These are phyloP conservation scores for Pythium apleroticum DNA, from an alignment of 352 stramenopile species.

Conservation along the genomic window DNA sequence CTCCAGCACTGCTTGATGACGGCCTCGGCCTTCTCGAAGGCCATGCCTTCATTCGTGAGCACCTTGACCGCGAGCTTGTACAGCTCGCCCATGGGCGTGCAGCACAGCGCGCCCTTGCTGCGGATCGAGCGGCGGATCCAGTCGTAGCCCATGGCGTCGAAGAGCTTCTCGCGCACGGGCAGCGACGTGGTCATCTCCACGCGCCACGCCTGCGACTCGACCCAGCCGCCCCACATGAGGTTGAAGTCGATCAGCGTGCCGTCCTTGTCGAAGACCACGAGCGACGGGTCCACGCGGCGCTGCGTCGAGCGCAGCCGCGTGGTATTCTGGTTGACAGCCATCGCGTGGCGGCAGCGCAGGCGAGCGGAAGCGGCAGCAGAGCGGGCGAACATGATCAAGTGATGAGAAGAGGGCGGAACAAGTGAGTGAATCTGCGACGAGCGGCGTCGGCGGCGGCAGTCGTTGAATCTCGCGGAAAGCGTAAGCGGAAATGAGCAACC, in stretches of 20 bases:
- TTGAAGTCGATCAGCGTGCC: slow-evolving; percentile 91
- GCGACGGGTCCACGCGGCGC: slow-evolving; percentile 40
- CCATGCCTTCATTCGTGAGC: slow-evolving; percentile 73
- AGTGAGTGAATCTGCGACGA: slow-evolving; percentile 8
- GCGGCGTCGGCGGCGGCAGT: not conserved
- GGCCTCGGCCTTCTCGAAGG: slow-evolving; percentile 48
- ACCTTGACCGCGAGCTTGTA: slow-evolving; percentile 82
- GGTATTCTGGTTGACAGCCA: not conserved
- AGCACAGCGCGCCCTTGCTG: slow-evolving; percentile 81
- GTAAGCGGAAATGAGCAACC: not conserved
- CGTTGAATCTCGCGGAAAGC: not conserved
- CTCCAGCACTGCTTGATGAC: slow-evolving; percentile 81
- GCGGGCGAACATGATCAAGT: not conserved
- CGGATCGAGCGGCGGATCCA: slow-evolving; percentile 80
- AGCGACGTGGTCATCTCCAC: slow-evolving; percentile 83
- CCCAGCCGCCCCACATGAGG: slow-evolving; percentile 88
- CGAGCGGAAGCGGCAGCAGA: not conserved
- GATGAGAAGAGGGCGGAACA: not conserved
- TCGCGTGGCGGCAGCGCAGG: not conserved
- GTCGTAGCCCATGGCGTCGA: slow-evolving; percentile 87
- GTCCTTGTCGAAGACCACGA: slow-evolving; percentile 90
- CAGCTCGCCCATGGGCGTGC: slow-evolving; percentile 82
- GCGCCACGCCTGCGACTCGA: slow-evolving; percentile 82
- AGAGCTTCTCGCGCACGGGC: slow-evolving; percentile 82
- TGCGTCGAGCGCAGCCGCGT: slow-evolving; percentile 12